Evolutionary conservation across 129 eudicot genomes (phyloP).

Genomic region (Pseudognaphalium luteoalbum): DNA sequence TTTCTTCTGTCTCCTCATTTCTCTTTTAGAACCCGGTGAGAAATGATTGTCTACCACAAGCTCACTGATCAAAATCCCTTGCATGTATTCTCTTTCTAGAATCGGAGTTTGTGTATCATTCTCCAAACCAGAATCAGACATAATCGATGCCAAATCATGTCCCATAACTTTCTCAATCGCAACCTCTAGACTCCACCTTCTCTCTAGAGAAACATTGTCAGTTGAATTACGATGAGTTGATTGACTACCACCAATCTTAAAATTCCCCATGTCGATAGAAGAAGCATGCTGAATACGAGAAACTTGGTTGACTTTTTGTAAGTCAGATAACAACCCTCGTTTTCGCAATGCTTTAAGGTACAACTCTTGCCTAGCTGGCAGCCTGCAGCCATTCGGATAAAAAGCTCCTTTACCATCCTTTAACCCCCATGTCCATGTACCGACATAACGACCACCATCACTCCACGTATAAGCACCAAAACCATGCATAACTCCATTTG

Average conservation of each 20-base stretch:
- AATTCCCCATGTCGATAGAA: slow-evolving; percentile 79
- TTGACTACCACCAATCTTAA: slow-evolving; percentile 53
- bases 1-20: slow-evolving; percentile 65
- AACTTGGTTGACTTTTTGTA: slow-evolving; percentile 66
- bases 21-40: slow-evolving; percentile 55
- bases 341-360: slow-evolving; percentile 75
- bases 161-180: slow-evolving; percentile 84
- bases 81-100: slow-evolving; percentile 95
- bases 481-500: slow-evolving; percentile 82
- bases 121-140: slow-evolving; percentile 50
- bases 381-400: slow-evolving; percentile 62
- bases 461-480: slow-evolving; percentile 84
- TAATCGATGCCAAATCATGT: slow-evolving; percentile 44
- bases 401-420: slow-evolving; percentile 92
- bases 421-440: slow-evolving; percentile 86
- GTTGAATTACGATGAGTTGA: slow-evolving; percentile 39
- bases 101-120: slow-evolving; percentile 54
- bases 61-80: slow-evolving; percentile 93
- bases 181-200: slow-evolving; percentile 95
- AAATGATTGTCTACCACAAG: slow-evolving; percentile 58
- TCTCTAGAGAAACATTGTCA: slow-evolving; percentile 63
- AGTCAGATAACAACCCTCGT: slow-evolving; percentile 69
- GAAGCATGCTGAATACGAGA: slow-evolving; percentile 84
- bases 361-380: slow-evolving; percentile 60
- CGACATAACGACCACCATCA: slow-evolving; percentile 78